Conservation (phyloP, 306 rosid genomes). For the Styphnolobium japonicum region DNA sequence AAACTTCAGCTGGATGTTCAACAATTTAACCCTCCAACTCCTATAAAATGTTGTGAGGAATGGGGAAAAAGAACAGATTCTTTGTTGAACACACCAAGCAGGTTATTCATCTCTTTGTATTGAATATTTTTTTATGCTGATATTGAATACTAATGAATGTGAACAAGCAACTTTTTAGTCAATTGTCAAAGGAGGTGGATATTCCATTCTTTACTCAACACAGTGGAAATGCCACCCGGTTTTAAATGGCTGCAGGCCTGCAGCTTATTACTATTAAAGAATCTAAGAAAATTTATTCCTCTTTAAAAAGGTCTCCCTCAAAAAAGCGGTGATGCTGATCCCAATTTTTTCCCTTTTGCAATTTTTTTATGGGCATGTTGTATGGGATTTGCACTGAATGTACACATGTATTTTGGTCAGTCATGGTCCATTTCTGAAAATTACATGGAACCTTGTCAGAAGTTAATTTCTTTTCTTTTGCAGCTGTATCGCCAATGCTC, state of each 20-base stretch:
- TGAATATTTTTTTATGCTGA: constrained; percentile 3
- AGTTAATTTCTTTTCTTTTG: constrained; percentile 6
- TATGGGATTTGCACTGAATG: not conserved
- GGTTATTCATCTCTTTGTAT: constrained; percentile 45
- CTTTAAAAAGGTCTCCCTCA: not conserved
- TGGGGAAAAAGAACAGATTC: constrained; percentile 37
- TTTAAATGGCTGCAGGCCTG: not conserved
- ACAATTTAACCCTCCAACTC: constrained; percentile 48
- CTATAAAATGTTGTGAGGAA: constrained; percentile 40
- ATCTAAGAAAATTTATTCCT: not conserved
- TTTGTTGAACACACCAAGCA: constrained; percentile 61
- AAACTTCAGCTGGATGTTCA: constrained; percentile 41
- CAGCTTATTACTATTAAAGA: not conserved
- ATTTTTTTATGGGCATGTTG: not conserved
- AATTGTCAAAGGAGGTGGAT: not conserved
- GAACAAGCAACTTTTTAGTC: not conserved
- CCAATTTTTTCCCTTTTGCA: not conserved
- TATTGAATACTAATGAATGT: not conserved
- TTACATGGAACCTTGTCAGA: not conserved
- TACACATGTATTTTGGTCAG: not conserved
- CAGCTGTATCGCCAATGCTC: constrained; percentile 38
- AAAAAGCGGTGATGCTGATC: not conserved
- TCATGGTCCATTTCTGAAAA: constrained; percentile 3
- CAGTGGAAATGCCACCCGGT: not conserved
- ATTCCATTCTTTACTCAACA: not conserved